Evolutionary conservation across 306 rosid genomes (phyloP).

Genomic region (Dalbergia oliveri): DNA sequence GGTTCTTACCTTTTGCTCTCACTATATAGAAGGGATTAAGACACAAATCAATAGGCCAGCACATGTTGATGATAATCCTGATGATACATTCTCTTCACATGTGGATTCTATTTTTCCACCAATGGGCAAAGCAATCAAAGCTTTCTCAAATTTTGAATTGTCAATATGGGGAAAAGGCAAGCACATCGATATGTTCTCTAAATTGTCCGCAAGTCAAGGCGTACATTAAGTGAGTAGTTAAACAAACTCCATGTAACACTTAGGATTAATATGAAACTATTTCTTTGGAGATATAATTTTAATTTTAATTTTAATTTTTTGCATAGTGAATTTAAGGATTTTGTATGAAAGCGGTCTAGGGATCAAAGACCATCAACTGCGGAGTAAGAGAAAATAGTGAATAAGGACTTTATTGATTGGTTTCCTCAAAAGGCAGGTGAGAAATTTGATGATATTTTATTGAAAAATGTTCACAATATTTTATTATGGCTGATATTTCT

Average conservation of each 20-base stretch:
- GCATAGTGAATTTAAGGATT: neutral
- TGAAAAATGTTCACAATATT: no score
- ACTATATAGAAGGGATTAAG: no score
- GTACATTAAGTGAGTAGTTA: neutral
- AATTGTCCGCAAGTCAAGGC: no score
- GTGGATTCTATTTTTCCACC: no score
- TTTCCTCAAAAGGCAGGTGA: neutral
- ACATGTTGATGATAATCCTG: no score
- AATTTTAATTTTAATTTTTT: neutral
- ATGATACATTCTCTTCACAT: no score
- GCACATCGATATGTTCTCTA: no score
- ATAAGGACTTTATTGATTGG: neutral
- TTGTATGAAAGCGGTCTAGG: neutral
- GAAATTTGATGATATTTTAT: neutral
- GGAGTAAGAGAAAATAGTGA: neutral
- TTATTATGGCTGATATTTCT: neutral
- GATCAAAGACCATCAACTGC: neutral
- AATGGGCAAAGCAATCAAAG: no score
- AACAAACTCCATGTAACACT: neutral
- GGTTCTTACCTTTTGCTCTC: no score
- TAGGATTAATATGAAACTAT: neutral
- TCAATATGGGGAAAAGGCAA: no score
- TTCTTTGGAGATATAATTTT: neutral
- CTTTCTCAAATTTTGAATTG: no score
- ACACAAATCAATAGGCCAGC: no score